Conservation (phyloP, 305 asterid genomes). For the Solanum aculeatissimum region DNA sequence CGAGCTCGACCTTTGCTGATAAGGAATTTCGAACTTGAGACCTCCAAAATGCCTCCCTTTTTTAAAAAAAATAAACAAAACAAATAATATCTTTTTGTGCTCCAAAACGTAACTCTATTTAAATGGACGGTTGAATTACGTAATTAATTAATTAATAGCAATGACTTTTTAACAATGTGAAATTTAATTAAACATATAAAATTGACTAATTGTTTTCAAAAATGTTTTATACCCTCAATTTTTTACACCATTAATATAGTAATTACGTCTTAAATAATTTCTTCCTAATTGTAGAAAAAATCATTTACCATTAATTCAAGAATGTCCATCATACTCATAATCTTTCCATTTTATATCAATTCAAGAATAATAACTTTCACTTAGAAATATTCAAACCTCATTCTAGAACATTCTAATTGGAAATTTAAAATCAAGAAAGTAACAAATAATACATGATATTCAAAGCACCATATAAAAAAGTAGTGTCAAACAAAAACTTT, state of each 20-base stretch:
- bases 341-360: background rate
- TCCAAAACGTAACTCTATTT: background rate
- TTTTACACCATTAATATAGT: background rate
- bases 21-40: no score
- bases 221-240: background rate
- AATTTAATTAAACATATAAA: background rate
- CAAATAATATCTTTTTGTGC: background rate
- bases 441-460: no score
- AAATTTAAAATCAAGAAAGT: no score
- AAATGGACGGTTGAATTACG: background rate
- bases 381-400: background rate
- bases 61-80: background rate
- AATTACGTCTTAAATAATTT: background rate
- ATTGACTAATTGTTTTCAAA: background rate
- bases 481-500: no score
- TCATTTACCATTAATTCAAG: background rate
- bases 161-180: background rate
- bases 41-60: no score
- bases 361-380: background rate
- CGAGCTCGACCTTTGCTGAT: no score
- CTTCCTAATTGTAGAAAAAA: background rate
- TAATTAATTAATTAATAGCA: background rate
- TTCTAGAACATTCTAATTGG: background rate
- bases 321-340: background rate
- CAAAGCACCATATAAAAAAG: no score